Evolutionary conservation across 2,329 filamentous ascomycete genomes (phyloP).

Genomic region (Graphilbum ipis-grandicollis): DNA sequence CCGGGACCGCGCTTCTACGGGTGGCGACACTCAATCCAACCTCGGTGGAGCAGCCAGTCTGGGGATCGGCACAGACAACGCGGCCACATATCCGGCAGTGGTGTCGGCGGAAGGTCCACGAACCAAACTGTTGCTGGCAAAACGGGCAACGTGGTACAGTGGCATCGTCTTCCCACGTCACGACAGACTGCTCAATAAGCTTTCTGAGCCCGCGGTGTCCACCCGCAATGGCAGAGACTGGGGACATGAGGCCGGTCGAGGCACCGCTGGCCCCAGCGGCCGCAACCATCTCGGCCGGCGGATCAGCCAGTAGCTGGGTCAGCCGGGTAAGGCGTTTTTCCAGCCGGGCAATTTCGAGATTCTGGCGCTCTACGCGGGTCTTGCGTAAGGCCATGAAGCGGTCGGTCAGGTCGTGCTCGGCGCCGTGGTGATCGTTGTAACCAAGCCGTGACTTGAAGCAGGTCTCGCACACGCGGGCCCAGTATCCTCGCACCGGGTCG

Average conservation of each 20-base stretch:
- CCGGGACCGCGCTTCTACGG: slow-evolving; percentile 21
- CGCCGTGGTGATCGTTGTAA: slow-evolving; percentile 75
- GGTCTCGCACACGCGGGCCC: slow-evolving; percentile 96
- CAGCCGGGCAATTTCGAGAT: slow-evolving; percentile 72
- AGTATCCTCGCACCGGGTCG: slow-evolving; percentile 76
- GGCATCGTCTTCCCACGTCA: slow-evolving; percentile 88
- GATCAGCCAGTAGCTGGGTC: slow-evolving; percentile 63
- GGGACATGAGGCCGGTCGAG: slow-evolving; percentile 33
- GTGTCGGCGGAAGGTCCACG: slow-evolving; percentile 82
- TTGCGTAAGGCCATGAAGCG: slow-evolving; percentile 54
- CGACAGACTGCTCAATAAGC: slow-evolving; percentile 72
- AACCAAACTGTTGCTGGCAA: slow-evolving; percentile 88
- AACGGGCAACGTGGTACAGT: slow-evolving; percentile 72
- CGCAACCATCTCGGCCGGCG: slow-evolving; percentile 23
- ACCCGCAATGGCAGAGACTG: slow-evolving; percentile 42
- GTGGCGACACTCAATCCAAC: slow-evolving; percentile 59
- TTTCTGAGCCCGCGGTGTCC: slow-evolving; percentile 51
- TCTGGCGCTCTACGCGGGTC: slow-evolving; percentile 65
- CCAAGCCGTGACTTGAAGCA: slow-evolving; percentile 94
- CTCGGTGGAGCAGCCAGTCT: slow-evolving; percentile 71
- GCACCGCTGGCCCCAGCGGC: slow-evolving; percentile 1
- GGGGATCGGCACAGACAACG: slow-evolving; percentile 78
- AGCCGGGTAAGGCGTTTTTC: slow-evolving; percentile 87
- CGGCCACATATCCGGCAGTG: slow-evolving; percentile 88
- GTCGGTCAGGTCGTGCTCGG: slow-evolving; percentile 53